Percentiles rank a stretch among this genome's conserved stretches.
phyloP scores from a whole-genome alignment of 2,329 filamentous ascomycete species.

The Aureobasidium lini region DNA sequence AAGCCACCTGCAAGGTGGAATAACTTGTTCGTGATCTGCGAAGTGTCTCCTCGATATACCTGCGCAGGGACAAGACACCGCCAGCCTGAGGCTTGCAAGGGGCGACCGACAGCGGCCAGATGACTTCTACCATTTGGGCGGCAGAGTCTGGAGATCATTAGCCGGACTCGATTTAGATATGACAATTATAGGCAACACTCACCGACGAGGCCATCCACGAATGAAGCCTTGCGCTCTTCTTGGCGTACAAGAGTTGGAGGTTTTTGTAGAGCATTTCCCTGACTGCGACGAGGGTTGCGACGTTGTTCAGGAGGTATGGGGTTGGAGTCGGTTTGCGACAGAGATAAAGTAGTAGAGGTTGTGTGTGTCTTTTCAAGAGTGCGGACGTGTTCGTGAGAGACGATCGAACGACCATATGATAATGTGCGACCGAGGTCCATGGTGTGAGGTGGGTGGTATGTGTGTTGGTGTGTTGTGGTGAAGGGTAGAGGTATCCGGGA shows the following conservation, averaged over 20 bases:
- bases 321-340: conserved; percentile 20
- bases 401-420: neutral
- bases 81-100: conserved; percentile 46
- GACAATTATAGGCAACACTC: conserved; percentile 43
- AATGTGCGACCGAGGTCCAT: neutral
- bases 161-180: neutral
- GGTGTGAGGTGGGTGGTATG: conserved; percentile 5
- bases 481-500: conserved; percentile 16
- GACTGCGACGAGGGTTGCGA: conserved; percentile 53
- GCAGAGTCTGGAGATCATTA: conserved; percentile 67
- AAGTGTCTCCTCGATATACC: conserved; percentile 95
- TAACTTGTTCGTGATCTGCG: conserved; percentile 93
- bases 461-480: neutral
- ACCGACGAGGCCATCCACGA: conserved; percentile 97
- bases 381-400: neutral
- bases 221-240: conserved; percentile 85
- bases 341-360: neutral
- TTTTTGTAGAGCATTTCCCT: conserved; percentile 49
- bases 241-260: conserved; percentile 77
- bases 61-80: conserved; percentile 79
- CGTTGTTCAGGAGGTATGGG: conserved; percentile 55
- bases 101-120: conserved; percentile 87
- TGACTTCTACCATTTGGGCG: conserved; percentile 91
- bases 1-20: conserved; percentile 89
- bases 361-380: neutral